Percentiles rank a stretch among this genome's conserved stretches.
Conservation (phyloP, 2,329 filamentous ascomycete genomes). For the Clonostachys chloroleuca region DNA sequence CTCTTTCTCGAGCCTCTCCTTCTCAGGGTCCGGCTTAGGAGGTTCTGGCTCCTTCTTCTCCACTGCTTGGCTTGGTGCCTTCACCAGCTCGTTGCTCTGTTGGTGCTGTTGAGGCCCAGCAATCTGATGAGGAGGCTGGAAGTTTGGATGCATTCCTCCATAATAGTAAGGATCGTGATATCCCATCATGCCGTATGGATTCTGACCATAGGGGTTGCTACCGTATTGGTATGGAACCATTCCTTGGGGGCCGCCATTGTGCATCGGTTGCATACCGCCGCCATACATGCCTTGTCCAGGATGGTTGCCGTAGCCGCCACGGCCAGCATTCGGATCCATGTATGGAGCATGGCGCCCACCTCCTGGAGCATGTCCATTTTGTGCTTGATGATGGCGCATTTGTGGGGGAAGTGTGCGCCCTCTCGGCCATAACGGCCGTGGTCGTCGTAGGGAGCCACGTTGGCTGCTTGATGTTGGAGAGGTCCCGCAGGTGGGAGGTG, state of each 20-base stretch:
- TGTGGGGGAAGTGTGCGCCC: not conserved
- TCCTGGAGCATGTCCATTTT: no score
- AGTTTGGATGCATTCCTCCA: constrained; percentile 12
- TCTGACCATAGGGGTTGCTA: constrained; percentile 26
- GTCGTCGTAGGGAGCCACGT: not conserved
- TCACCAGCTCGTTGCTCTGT: constrained; percentile 24
- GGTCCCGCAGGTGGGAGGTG: not conserved
- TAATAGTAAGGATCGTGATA: constrained; percentile 28
- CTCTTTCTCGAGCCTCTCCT: constrained; percentile 57
- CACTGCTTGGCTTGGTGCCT: no score
- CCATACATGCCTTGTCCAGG: no score
- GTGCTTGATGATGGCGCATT: no score
- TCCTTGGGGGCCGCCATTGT: no score
- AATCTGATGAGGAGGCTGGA: constrained; percentile 32
- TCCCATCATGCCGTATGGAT: constrained; percentile 45
- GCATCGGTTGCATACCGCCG: no score
- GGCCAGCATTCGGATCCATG: no score
- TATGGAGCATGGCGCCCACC: no score
- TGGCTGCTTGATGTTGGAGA: not conserved
- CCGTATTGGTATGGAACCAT: no score
- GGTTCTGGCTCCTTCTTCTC: constrained; percentile 10
- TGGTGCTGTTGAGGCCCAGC: constrained; percentile 32
- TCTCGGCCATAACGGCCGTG: not conserved
- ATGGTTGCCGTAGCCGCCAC: no score
- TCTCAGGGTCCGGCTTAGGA: constrained; percentile 45